Base-by-base conservation (phyloP, 805 yeast genomes). In the Clavispora carvajalis region DNA sequence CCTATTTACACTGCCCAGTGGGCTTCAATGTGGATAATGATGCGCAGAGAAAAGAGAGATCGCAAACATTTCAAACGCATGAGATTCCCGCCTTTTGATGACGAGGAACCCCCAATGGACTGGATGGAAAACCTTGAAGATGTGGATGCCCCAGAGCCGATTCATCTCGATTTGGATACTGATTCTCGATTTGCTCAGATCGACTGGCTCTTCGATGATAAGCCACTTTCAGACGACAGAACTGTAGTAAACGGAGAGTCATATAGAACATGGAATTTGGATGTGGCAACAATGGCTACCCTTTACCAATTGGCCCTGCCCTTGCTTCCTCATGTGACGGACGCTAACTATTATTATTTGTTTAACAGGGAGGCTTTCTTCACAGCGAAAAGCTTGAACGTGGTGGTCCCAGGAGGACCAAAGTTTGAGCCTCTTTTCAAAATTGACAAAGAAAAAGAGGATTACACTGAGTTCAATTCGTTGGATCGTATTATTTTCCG, bases 81-180 rank as follows among this genome's bases (percentile, higher is more conserved):
- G 86, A 74, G 88, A 41, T 85, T 93, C 51, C 99, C 99, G 1
- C 90, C 95, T 0, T 89, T 91, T 63, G 99, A 93, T 60, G 99
- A 93, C 57, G 99, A 93, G 60, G 98, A 91, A 59, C 96, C 96
- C 0, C 95, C 95, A 1, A 56, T 90, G 23, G 77, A 82, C 41
- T 93, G 86, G 80, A 54, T 79, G n/a, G 95, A 88, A 41, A 83
- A 85, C 53, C 66, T 89, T 11, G 83, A 85, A 45, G 83, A 79
- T 12, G 64, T 80, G 1, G 90, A 84, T 37, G 81, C 87, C 0
- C 71, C 77, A 5, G 91, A 82, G n/a, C 72, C 91, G 0, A 76
- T 90, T 17, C 77, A 70, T 46, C 55, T 85, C 46, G 83, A 82
- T 19, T 59, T 85, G n/a, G 83, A 81, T 51, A 74, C 73, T 22